These are phyloP conservation scores for Aquilaria yunnanensis DNA, from an alignment of 345 rosid genomes.

Conservation along the genomic window DNA sequence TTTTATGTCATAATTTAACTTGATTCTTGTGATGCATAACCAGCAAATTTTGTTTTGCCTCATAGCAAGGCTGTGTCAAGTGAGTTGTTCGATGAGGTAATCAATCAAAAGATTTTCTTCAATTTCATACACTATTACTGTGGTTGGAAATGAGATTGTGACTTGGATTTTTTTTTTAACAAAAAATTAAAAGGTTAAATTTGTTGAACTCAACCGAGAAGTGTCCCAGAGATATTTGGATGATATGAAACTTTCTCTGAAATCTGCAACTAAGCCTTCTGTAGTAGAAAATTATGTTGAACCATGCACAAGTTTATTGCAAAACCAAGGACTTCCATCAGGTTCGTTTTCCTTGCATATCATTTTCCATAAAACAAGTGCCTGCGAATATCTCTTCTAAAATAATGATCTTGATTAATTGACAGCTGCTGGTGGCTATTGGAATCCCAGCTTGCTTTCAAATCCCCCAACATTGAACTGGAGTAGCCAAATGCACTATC, in stretches of 20 bases:
- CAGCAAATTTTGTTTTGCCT: conserved; percentile 26
- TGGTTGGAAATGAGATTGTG: conserved; percentile 7
- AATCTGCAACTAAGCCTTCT: conserved; percentile 12
- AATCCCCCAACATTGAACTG: conserved; percentile 6
- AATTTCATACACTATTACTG: background rate
- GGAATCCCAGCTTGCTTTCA: conserved; percentile 12
- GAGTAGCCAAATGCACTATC: conserved; percentile 5
- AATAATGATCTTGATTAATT: background rate
- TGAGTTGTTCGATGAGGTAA: conserved; percentile 25
- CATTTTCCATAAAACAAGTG: background rate
- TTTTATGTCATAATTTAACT: background rate
- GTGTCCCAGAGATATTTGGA: conserved; percentile 21
- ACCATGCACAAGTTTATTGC: conserved; percentile 1
- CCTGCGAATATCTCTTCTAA: background rate
- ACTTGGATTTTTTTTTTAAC: background rate
- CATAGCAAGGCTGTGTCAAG: conserved; percentile 20
- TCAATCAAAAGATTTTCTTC: background rate
- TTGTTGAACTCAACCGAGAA: conserved; percentile 19
- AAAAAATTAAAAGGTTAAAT: conserved; percentile 15
- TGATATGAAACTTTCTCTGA: conserved; percentile 21
- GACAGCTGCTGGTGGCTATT: conserved; percentile 10
- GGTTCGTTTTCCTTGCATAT: conserved; percentile 10
- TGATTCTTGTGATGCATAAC: background rate
- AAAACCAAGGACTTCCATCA: conserved; percentile 13
- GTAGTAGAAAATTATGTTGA: conserved; percentile 9